Evolutionary conservation across 2,329 filamentous ascomycete genomes (phyloP), one percentile per base, ranked within the genome.

Genomic region (Fusarium ramigenum): DNA sequence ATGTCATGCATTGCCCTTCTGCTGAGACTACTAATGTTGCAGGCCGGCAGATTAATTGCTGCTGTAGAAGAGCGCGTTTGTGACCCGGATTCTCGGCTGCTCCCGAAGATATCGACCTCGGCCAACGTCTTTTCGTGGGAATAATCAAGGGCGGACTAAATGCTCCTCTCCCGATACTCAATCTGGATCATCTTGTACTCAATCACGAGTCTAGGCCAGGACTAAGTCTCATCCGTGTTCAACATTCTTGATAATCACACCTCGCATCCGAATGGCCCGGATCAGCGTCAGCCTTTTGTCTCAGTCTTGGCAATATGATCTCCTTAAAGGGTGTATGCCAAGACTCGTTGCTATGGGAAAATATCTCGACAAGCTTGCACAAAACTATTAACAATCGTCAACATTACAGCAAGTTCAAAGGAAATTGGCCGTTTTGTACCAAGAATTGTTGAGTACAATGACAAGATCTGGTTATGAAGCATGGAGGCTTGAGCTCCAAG

Each of bases 231-330:
- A 49, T 47, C 37, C 42, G n/a, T 14, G 34, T 47, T 42, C 2
- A n/a, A 15, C 56, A 36, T 58, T 58, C 42, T 50, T 50, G 6
- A 1, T 21, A 21, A 5, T 21, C 21, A 36, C 15, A 57, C 19
- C 7, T 40, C 21, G 5, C 15, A 63, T 54, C 58, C 66, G 70
- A 64, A 9, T 14, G 7, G n/a, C 14, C 70, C 66, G 62, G 58
- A 71, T 68, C 62, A 21, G 25, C 61, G 8, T 19, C 15, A 2
- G 7, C 18, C 2, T 16, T 5, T 12, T 34, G 60, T 65, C 54
- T 47, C 15, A 19, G 10, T 16, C 8, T n/a, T 44, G 8, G 25
- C 30, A 46, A 46, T 12, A 21, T 18, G 28, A 46, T 5, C 7
- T 10, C 37, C 23, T 18, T 2, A 3, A 15, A n/a, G 10, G 8